Evolutionary conservation across 2,329 filamentous ascomycete species (phyloP).

Genomic region (Seiridium unicorne): DNA sequence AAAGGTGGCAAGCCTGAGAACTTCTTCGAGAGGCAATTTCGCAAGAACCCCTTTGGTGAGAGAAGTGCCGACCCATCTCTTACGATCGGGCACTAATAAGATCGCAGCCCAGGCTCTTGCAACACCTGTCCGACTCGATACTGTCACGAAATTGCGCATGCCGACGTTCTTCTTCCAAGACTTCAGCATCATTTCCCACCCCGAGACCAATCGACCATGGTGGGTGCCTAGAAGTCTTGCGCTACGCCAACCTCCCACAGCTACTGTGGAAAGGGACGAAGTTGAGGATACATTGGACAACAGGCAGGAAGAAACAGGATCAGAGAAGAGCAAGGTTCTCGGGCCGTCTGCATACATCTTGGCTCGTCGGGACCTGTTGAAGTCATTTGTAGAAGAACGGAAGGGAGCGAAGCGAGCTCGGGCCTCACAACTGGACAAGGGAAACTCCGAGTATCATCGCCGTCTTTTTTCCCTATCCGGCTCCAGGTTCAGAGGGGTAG

Average conservation of each 20-base stretch:
- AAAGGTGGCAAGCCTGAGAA: conserved; percentile 31
- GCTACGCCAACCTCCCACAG: conserved; percentile 16
- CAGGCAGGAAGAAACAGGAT: not conserved
- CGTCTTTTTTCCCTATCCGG: conserved; percentile 12
- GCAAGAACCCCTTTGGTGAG: conserved; percentile 64
- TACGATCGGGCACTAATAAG: not conserved
- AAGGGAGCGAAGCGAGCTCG: conserved; percentile 6
- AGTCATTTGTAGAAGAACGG: conserved; percentile 12
- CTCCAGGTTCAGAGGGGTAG: conserved; percentile 13
- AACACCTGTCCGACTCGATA: conserved; percentile 57
- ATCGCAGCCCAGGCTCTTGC: conserved; percentile 59
- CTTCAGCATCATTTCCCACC: conserved; percentile 56
- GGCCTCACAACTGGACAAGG: not conserved
- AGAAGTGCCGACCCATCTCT: not conserved
- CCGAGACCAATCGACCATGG: conserved; percentile 51
- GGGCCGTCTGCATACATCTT: conserved; percentile 29
- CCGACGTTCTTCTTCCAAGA: conserved; percentile 64
- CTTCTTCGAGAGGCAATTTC: conserved; percentile 57
- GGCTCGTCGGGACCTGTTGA: conserved; percentile 30
- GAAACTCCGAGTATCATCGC: conserved; percentile 11
- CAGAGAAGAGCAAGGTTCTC: conserved; percentile 3
- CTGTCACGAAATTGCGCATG: conserved; percentile 43
- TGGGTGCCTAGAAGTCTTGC: conserved; percentile 49
- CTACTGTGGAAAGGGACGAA: not conserved
- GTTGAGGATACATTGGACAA: not conserved